phyloP scores from a whole-genome alignment of 2,329 filamentous ascomycete species.

The Aspergillus terreus region DNA sequence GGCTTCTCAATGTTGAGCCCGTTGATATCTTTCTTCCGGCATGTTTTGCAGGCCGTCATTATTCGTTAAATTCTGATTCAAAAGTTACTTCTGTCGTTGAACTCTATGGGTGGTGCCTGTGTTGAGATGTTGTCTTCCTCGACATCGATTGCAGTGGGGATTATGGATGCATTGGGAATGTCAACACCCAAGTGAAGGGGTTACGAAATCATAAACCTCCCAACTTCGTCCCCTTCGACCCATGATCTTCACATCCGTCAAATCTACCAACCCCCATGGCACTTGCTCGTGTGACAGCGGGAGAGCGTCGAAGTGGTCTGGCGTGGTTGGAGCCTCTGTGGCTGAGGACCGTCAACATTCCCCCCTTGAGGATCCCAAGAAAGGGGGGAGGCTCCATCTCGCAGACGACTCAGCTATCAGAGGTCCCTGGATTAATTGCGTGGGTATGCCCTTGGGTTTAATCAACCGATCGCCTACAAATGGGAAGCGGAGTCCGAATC shows the following conservation, averaged over 20 bases:
- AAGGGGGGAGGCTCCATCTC: background rate
- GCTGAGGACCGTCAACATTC: background rate
- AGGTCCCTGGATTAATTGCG: too few species aligned
- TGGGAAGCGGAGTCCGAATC: constrained; percentile 1
- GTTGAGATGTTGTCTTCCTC: background rate
- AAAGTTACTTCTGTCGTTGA: background rate
- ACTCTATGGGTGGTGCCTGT: background rate
- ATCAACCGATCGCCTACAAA: background rate
- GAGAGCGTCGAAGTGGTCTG: background rate
- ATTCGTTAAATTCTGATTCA: background rate
- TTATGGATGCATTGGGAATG: background rate
- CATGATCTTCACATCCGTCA: background rate
- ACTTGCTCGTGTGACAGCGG: background rate
- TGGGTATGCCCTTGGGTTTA: background rate
- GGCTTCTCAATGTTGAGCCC: background rate
- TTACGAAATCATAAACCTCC: too few species aligned
- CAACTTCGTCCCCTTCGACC: too few species aligned
- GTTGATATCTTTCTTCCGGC: background rate
- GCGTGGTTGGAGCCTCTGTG: background rate
- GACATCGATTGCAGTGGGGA: background rate
- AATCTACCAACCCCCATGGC: background rate
- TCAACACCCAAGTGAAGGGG: background rate
- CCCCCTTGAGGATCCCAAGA: background rate
- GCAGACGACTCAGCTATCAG: background rate
- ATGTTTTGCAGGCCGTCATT: background rate